A percentile compares a stretch with the other conserved stretches of the same genome.
These are phyloP conservation scores for Diaporthe aspalathi DNA, from an alignment of 2,329 filamentous ascomycete genomes.

Conservation along the genomic window DNA sequence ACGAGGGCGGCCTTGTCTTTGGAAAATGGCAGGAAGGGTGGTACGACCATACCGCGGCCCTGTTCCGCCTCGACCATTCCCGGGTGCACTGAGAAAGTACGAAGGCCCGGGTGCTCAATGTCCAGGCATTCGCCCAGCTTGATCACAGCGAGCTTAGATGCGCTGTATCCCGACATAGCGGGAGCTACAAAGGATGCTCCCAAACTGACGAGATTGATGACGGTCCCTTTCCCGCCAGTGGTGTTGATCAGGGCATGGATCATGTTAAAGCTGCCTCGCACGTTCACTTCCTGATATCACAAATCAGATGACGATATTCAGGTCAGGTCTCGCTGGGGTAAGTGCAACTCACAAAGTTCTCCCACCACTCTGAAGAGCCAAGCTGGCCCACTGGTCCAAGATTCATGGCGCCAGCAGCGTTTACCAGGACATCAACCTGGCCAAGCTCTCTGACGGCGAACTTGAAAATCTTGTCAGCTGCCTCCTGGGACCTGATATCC, in stretches of 20 bases:
- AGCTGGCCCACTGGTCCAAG: conserved; percentile 37
- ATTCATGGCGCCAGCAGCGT: conserved; percentile 41
- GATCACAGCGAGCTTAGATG: conserved; percentile 42
- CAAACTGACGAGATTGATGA: conserved; percentile 44
- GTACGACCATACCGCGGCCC: conserved; percentile 42
- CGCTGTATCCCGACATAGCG: conserved; percentile 42
- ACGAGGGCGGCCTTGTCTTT: conserved; percentile 48
- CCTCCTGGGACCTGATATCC: neutral
- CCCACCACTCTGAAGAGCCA: conserved; percentile 41
- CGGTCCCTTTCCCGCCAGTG: conserved; percentile 42
- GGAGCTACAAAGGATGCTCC: conserved; percentile 42
- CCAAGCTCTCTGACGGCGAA: conserved; percentile 41
- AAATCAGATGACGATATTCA: neutral
- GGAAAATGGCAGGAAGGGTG: conserved; percentile 43
- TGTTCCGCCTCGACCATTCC: conserved; percentile 43
- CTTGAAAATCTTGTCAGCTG: conserved; percentile 39
- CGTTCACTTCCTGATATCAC: conserved; percentile 42
- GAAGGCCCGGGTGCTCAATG: conserved; percentile 43
- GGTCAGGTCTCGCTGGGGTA: neutral
- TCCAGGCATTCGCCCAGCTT: conserved; percentile 44
- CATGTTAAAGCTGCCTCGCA: conserved; percentile 43
- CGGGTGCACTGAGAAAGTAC: conserved; percentile 43
- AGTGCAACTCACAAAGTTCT: conserved; percentile 32
- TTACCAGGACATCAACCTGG: conserved; percentile 43
- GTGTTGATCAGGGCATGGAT: conserved; percentile 42